Percentiles rank a stretch among this genome's conserved stretches.
phyloP scores from a whole-genome alignment of 106 monocot genomes.

The Platanthera zijinensis region DNA sequence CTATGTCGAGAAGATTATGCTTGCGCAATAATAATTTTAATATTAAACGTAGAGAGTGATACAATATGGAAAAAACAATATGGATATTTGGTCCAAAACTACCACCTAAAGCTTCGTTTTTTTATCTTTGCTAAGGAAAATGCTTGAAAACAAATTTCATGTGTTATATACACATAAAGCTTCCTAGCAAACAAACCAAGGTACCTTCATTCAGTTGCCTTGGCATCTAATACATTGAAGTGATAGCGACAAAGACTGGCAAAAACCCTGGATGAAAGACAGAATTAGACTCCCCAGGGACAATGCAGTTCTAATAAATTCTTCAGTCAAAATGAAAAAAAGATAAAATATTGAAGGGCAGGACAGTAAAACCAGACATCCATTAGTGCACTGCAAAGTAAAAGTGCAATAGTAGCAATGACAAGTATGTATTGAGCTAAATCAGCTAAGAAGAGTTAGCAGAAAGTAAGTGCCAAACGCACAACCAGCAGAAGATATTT shows the following conservation, averaged over 20 bases:
- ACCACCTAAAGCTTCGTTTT: neutral
- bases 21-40: neutral
- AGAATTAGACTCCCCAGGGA: slow-evolving; percentile 60
- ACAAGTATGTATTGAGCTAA: neutral
- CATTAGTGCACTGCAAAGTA: neutral
- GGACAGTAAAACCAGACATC: neutral
- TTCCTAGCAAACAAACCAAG: slow-evolving; percentile 75
- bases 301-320: slow-evolving; percentile 7
- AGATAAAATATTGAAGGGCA: neutral
- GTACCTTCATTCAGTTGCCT: slow-evolving; percentile 88
- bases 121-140: neutral
- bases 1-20: neutral
- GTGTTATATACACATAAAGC: slow-evolving; percentile 21
- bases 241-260: slow-evolving; percentile 43
- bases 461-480: neutral
- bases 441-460: neutral
- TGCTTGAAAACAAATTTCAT: slow-evolving; percentile 1
- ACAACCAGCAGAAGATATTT: neutral
- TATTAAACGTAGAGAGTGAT: neutral
- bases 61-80: neutral
- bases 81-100: neutral
- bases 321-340: neutral
- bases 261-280: slow-evolving; percentile 86
- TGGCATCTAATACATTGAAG: slow-evolving; percentile 67
- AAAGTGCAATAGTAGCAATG: slow-evolving; percentile 1